Conservation (phyloP, 2,329 filamentous ascomycete genomes). For the Neoarthrinium moseri region DNA sequence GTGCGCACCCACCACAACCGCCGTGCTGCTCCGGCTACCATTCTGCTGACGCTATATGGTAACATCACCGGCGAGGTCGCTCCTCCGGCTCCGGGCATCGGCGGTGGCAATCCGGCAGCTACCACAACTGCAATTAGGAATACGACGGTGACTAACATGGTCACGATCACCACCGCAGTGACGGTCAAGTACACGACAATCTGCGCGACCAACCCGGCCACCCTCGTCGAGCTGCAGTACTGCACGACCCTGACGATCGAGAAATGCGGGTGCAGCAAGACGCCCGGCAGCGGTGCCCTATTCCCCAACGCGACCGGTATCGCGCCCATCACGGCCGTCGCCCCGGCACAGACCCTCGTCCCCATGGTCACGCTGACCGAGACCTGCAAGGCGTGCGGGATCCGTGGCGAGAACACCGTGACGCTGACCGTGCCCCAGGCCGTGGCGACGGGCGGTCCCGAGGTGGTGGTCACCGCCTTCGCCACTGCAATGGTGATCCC, state of each 20-base stretch:
- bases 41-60: conserved; percentile 44
- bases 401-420: conserved; percentile 27
- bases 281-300: not conserved
- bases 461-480: conserved; percentile 14
- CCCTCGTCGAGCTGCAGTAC: conserved; percentile 30
- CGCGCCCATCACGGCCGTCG: not conserved
- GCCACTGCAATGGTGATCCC: conserved; percentile 24
- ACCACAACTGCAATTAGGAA: not conserved
- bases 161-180: conserved; percentile 19
- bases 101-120: conserved; percentile 22
- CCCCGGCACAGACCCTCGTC: conserved; percentile 6
- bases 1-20: conserved; percentile 18
- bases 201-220: conserved; percentile 30
- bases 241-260: conserved; percentile 28
- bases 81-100: conserved; percentile 32
- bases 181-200: conserved; percentile 32
- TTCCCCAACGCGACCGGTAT: not conserved
- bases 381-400: conserved; percentile 30
- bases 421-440: conserved; percentile 31
- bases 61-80: conserved; percentile 26
- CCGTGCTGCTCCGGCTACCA: conserved; percentile 24
- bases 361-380: conserved; percentile 28
- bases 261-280: conserved; percentile 24
- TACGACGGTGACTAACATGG: not conserved
- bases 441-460: conserved; percentile 12